Evolutionary conservation across 768 basidiomycete species (phyloP).

Genomic region (Tulasnella calospora): DNA sequence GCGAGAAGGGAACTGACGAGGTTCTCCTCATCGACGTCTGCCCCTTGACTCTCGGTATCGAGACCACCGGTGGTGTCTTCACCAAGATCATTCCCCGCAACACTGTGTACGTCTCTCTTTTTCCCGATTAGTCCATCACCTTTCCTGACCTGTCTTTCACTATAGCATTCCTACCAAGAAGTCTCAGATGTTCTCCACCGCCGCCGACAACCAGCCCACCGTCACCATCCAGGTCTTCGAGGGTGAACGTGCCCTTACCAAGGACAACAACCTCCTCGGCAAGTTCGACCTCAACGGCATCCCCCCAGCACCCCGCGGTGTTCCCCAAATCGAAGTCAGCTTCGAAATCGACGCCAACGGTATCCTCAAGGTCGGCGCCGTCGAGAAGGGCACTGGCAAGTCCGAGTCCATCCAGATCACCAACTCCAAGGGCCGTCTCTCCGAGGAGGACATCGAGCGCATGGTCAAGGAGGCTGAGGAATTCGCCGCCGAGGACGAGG

Average conservation of each 20-base stretch:
- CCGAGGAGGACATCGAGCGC: conserved; percentile 86
- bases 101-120: conserved; percentile 52
- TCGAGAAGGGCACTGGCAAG: conserved; percentile 91
- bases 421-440: conserved; percentile 91
- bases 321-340: conserved; percentile 94
- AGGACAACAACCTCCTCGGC: conserved; percentile 98
- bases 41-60: conserved; percentile 96
- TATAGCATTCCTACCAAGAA: conserved; percentile 84
- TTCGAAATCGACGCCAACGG: conserved; percentile 95
- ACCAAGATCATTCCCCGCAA: conserved; percentile 96
- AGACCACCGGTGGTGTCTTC: conserved; percentile 95
- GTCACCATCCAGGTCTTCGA: conserved; percentile 47
- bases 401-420: conserved; percentile 88
- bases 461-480: conserved; percentile 95
- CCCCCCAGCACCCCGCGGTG: conserved; percentile 92
- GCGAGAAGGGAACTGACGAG: conserved; percentile 84
- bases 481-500: conserved; percentile 73
- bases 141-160: not conserved
- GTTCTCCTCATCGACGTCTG: conserved; percentile 94
- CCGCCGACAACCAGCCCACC: conserved; percentile 85
- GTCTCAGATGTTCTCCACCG: conserved; percentile 85
- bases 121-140: not conserved
- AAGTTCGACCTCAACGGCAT: conserved; percentile 92
- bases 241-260: conserved; percentile 68
- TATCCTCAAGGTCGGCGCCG: conserved; percentile 89